Evolutionary conservation across 176 grass and related monocot species (phyloP).

Genomic region (Avena sativa): DNA sequence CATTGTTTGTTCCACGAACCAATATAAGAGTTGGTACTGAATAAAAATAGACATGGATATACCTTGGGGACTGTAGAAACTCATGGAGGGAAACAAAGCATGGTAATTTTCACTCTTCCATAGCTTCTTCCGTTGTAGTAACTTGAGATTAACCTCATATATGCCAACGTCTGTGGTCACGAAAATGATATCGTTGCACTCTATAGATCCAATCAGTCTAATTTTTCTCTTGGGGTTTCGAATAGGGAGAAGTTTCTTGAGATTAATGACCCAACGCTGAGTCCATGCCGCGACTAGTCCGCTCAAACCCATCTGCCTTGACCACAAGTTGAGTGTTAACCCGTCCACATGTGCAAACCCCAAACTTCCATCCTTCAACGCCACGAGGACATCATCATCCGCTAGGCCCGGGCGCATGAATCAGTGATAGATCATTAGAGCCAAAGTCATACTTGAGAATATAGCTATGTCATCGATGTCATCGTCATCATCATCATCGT

Average conservation of each 20-base stretch:
- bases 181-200: not conserved
- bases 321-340: not conserved
- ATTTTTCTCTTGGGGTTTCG: not conserved
- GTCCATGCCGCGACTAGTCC: not conserved
- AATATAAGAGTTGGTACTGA: not conserved
- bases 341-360: not conserved
- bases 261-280: not conserved
- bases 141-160: not conserved
- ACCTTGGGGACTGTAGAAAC: not conserved
- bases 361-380: not conserved
- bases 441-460: not conserved
- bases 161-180: not conserved
- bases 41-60: not conserved
- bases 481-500: not conserved
- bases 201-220: not conserved
- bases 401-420: not conserved
- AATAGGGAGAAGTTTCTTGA: not conserved
- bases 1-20: not conserved
- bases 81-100: not conserved
- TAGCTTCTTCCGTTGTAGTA: not conserved
- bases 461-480: not conserved
- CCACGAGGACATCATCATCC: not conserved
- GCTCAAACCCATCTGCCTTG: not conserved
- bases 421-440: not conserved
- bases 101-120: not conserved